Evolutionary conservation across 805 yeast genomes (phyloP).

Genomic region (Cyberlindnera amylophila): DNA sequence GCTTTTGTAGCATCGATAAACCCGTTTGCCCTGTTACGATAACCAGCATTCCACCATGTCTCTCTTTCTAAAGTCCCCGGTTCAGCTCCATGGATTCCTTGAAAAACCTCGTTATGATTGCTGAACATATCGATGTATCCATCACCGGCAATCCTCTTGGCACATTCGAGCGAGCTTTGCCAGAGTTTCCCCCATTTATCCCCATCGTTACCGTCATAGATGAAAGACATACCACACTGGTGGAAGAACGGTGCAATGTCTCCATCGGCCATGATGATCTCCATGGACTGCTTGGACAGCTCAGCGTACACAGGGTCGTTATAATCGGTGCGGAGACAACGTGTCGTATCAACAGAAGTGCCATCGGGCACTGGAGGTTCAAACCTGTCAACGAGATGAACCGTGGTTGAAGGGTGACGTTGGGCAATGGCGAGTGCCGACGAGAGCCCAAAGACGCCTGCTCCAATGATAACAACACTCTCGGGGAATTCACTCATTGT

Average conservation of each 20-base stretch:
- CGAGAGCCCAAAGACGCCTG: slow-evolving; percentile 48
- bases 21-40: slow-evolving; percentile 11
- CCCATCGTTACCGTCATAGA: slow-evolving; percentile 8
- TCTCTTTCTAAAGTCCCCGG: slow-evolving; percentile 21
- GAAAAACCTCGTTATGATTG: slow-evolving; percentile 3
- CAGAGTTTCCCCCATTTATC: slow-evolving; percentile 10
- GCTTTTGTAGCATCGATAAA: slow-evolving; percentile 17
- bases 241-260: slow-evolving; percentile 12
- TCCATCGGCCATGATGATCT: slow-evolving; percentile 9
- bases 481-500: slow-evolving; percentile 7
- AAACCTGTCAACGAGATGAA: slow-evolving; percentile 15
- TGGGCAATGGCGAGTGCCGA: slow-evolving; percentile 31
- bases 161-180: slow-evolving; percentile 1
- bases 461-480: slow-evolving; percentile 39
- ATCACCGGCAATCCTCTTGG: neutral
- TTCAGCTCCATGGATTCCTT: slow-evolving; percentile 7
- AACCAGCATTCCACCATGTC: slow-evolving; percentile 17
- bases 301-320: slow-evolving; percentile 9
- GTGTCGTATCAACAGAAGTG: slow-evolving; percentile 17
- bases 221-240: slow-evolving; percentile 16
- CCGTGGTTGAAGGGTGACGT: slow-evolving; percentile 9
- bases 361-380: slow-evolving; percentile 20
- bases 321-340: slow-evolving; percentile 17
- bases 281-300: slow-evolving; percentile 11
- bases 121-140: slow-evolving; percentile 1